Percentiles rank a stretch among this genome's conserved stretches.
These are phyloP conservation scores for Crepidotus variabilis DNA, from an alignment of 768 basidiomycete species.

Conservation along the genomic window DNA sequence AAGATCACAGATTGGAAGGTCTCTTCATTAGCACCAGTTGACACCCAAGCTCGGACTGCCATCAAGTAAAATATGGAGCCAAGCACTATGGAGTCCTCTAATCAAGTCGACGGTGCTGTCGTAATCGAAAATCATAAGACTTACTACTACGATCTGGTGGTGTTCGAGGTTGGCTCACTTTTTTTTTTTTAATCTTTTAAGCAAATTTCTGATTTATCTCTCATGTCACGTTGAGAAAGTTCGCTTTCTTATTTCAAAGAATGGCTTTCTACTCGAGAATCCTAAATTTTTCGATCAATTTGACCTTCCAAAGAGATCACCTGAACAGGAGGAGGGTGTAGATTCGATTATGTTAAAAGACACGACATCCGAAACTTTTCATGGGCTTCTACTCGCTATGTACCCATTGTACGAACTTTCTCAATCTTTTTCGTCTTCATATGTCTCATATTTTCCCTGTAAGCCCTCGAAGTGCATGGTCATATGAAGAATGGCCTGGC, in stretches of 20 bases:
- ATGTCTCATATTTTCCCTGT: background rate
- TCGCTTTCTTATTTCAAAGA: no score
- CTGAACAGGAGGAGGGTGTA: no score
- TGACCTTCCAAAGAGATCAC: no score
- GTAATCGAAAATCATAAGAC: background rate
- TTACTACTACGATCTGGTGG: background rate
- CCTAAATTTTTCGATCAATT: no score
- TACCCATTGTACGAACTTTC: background rate
- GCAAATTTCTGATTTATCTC: no score
- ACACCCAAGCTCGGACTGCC: background rate
- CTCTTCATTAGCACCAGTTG: no score
- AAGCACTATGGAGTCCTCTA: background rate
- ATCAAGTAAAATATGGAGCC: background rate
- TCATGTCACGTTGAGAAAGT: no score
- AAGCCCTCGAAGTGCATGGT: background rate
- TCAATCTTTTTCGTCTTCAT: no score
- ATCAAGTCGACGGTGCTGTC: background rate
- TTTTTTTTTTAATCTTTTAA: background rate
- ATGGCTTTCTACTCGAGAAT: no score
- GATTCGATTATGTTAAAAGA: background rate
- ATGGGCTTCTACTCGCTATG: background rate
- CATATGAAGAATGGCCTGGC: background rate
- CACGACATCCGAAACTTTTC: background rate
- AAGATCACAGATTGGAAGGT: no score
- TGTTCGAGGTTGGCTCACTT: background rate